phyloP scores from a whole-genome alignment of 306 rosid species.

The Inga oerstediana region DNA sequence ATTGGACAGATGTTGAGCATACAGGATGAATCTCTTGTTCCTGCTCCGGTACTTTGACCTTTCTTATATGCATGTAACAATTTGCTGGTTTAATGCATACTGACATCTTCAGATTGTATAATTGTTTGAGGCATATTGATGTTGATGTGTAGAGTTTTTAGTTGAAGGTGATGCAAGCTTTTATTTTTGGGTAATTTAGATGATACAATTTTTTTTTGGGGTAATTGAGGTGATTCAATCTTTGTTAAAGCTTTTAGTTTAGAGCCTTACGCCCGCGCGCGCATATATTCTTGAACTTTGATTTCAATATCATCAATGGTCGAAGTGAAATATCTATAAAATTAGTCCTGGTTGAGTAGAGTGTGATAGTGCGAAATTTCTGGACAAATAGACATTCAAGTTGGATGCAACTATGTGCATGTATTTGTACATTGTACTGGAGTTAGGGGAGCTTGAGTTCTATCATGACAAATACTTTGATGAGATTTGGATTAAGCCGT shows the following conservation, averaged over 20 bases:
- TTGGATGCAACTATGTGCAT: background rate
- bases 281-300: background rate
- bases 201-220: constrained; percentile 1
- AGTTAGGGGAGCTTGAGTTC: constrained; percentile 2
- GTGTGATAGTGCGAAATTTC: background rate
- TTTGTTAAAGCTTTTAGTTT: constrained; percentile 15
- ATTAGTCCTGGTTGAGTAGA: constrained; percentile 2
- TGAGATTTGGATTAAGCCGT: constrained; percentile 3
- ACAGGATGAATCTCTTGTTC: constrained; percentile 92
- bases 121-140: constrained; percentile 10
- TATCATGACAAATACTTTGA: background rate
- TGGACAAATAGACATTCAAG: constrained; percentile 11
- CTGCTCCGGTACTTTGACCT: constrained; percentile 74
- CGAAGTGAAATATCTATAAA: constrained; percentile 17
- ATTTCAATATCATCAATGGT: constrained; percentile 13
- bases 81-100: constrained; percentile 4
- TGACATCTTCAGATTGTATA: background rate
- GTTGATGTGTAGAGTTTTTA: constrained; percentile 1
- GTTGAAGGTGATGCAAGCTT: constrained; percentile 11
- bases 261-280: background rate
- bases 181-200: background rate
- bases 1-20: constrained; percentile 98
- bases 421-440: background rate
- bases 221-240: background rate
- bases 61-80: constrained; percentile 1